Base-by-base conservation (phyloP, 768 basidiomycete species). In the Suillus cothurnatus region DNA sequence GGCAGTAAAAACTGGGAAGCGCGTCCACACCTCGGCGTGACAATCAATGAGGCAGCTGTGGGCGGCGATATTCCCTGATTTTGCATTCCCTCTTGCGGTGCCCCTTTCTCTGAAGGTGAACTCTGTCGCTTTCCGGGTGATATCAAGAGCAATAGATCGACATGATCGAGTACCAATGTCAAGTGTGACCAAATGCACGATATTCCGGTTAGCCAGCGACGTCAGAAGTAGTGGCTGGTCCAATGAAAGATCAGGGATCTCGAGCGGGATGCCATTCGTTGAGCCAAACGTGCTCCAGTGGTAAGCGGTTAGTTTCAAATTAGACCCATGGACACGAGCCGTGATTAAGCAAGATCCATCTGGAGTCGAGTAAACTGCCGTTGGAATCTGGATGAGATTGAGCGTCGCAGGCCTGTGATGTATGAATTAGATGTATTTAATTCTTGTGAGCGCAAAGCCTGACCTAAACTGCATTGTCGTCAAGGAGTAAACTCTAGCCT, bases 231-330 rank as follows among this genome's bases (percentile, higher is more conserved):
- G 68, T 14, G 60, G 61, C 19, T 69, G 70, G 4, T 73, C 70
- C 9, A 67, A 58, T 6, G 69, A 63, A n/a, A 75, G 66, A 0
- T 68, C 67, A 0, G 73, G 76, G 26, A 83, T 62, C 21, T 78
- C 69, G 0, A 86, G 69, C 0, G 36, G 21, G n/a, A 81, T 82
- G 23, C 86, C 87, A 15, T 76, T 69, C 0, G 79, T 75, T 0
- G 84, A 81, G 3, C 87, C 88, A 64, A 89, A 87, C 1, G 85
- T 84, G 12, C 74, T 76, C 84, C 83, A 86, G 68, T 88, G 88
- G 67, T 83, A 86, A 0, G 81, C 81, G 2, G 74, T 78, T 6
- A 84, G 57, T 53, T 60, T 43, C 4, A 64, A 36, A 32, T 67
- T 34, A 26, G 69, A 55, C 15, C 71, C 72, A 39, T 69, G 60